A percentile compares a stretch with the other conserved stretches of the same genome.
Conservation (phyloP, 495 filamentous ascomycete genomes). For the Penicillium ucsense region DNA sequence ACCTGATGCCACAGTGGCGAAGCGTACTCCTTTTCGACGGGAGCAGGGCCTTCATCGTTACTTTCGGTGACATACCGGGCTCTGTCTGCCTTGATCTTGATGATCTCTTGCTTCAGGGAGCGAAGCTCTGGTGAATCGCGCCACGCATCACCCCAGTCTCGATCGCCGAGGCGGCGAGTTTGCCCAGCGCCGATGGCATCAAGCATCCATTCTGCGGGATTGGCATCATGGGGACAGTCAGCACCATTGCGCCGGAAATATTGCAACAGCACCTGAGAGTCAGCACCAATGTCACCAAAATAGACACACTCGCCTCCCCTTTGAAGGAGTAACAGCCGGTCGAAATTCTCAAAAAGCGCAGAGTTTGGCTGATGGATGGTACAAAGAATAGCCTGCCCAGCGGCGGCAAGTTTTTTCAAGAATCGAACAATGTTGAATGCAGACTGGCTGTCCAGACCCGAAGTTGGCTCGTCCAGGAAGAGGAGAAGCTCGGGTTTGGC, state of each 20-base stretch:
- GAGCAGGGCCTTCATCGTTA: neutral
- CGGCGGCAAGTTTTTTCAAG: constrained; percentile 69
- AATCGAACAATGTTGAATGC: constrained; percentile 88
- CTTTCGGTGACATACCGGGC: constrained; percentile 32
- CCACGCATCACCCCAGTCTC: constrained; percentile 79
- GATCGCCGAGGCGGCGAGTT: constrained; percentile 58
- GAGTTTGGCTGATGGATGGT: constrained; percentile 90
- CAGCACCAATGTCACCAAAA: constrained; percentile 56
- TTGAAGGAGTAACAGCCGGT: constrained; percentile 55
- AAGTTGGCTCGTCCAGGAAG: constrained; percentile 87
- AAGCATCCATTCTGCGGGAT: constrained; percentile 82
- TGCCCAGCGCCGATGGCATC: constrained; percentile 77
- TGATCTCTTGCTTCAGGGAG: constrained; percentile 54
- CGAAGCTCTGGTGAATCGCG: constrained; percentile 58
- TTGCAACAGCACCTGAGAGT: constrained; percentile 29
- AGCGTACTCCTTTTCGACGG: constrained; percentile 57
- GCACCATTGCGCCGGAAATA: constrained; percentile 47
- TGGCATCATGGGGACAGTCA: constrained; percentile 45
- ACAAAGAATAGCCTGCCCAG: constrained; percentile 81
- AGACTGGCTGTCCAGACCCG: constrained; percentile 73
- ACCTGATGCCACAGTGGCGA: constrained; percentile 66
- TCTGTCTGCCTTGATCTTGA: constrained; percentile 53
- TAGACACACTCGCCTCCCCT: constrained; percentile 57
- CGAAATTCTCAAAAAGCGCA: constrained; percentile 76
- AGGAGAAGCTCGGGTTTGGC: constrained; percentile 78